Evolutionary conservation across 768 basidiomycete species (phyloP).

Genomic region (Tricholoma saponaceum): DNA sequence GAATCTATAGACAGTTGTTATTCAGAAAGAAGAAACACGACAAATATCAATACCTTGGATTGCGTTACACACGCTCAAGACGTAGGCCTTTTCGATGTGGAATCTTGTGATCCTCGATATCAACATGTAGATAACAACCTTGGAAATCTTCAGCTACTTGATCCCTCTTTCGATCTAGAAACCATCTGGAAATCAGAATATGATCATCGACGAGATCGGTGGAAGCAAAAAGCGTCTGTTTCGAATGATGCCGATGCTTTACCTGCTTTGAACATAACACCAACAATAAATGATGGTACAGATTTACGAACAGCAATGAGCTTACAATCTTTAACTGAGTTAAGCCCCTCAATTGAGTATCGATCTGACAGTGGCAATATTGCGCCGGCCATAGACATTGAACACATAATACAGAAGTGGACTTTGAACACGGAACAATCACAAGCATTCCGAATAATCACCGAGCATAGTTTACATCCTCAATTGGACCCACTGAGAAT

Average conservation of each 20-base stretch:
- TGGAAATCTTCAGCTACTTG: not conserved
- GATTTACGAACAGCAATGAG: not conserved
- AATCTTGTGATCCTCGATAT: too few species aligned
- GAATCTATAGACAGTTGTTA: not conserved
- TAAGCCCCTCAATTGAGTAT: not conserved
- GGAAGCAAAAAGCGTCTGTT: not conserved
- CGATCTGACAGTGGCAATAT: not conserved
- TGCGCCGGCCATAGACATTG: slow-evolving; percentile 3
- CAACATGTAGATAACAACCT: not conserved
- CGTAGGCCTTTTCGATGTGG: not conserved
- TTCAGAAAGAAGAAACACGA: too few species aligned
- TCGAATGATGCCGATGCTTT: not conserved
- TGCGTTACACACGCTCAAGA: not conserved
- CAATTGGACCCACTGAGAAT: slow-evolving; percentile 22
- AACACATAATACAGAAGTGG: slow-evolving; percentile 17
- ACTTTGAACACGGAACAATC: slow-evolving; percentile 31
- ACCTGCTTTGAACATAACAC: not conserved
- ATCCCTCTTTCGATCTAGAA: not conserved
- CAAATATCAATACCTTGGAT: not conserved
- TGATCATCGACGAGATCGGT: not conserved
- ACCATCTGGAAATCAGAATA: not conserved
- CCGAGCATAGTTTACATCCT: slow-evolving; percentile 16
- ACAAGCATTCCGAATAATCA: slow-evolving; percentile 27
- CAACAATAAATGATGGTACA: not conserved
- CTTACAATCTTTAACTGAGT: not conserved